Base-by-base conservation (phyloP, 2,329 filamentous ascomycete genomes). In the Xylaria polymorpha region DNA sequence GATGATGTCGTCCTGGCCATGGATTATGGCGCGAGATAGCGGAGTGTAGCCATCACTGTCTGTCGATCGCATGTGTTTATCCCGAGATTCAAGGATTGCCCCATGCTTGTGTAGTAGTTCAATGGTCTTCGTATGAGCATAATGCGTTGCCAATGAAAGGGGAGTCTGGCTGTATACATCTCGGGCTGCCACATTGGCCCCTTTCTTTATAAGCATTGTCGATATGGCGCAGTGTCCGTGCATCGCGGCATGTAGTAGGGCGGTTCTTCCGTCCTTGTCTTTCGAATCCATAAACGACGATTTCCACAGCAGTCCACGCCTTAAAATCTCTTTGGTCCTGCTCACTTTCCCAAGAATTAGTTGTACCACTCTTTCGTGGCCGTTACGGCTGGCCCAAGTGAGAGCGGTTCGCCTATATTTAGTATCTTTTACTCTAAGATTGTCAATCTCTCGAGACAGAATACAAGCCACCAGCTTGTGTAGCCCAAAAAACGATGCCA, bases 401-500 rank as follows among this genome's bases (percentile, higher is more conserved):
- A 48, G 44, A 12, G 9, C 9, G 10, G 20, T 22, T 48, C 20
- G 18, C 1, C 10, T 1, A 25, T 25, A 25, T 48, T 14, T 7
- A 48, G 10, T 48, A 4, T 48, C 20, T 25, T 8, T 9, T 4
- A 20, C 43, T 20, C n/a, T 3, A 1, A 46, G 43, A 46, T 20
- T 46, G 2, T 46, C 43, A 10, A 9, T n/a, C 0, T 7, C 43
- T 20, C 10, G n/a, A 46, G n/a, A 1, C 43, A 46, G 8, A 20
- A 48, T 25, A 1, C 5, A 3, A 48, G 20, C 7, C 6, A 25
- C 44, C 6, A 48, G 10, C 10, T 48, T 12, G n/a, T 14, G 2
- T 12, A 73, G 50, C 12, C 71, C 71, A 39, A 68, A 60, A 44
- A 51, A 71, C 4, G 70, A 72, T 46, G 66, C 68, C 15, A 69